These are phyloP conservation scores for Verticillium nubilum DNA, from an alignment of 2,329 filamentous ascomycete genomes.

Conservation along the genomic window DNA sequence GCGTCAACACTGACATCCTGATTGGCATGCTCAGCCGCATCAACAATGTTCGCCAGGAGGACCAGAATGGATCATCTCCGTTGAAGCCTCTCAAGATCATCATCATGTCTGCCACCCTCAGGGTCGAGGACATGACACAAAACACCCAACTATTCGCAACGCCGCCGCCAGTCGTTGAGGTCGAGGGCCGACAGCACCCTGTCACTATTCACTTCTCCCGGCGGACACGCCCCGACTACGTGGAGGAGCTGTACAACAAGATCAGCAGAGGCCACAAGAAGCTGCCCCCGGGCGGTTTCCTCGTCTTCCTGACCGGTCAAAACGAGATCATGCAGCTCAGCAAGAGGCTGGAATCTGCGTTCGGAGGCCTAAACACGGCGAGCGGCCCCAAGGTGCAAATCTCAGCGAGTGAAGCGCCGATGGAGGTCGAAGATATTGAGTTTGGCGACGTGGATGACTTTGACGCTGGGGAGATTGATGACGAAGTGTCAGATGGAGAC, in stretches of 20 bases:
- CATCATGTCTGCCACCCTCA: conserved; percentile 95
- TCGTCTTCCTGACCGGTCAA: conserved; percentile 92
- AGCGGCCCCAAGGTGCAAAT: conserved; percentile 66
- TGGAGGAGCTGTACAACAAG: conserved; percentile 85
- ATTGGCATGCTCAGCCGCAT: conserved; percentile 95
- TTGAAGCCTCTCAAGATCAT: conserved; percentile 82
- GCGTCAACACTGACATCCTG: conserved; percentile 96
- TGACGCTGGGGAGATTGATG: conserved; percentile 55
- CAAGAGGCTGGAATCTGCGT: conserved; percentile 66
- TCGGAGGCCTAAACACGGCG: conserved; percentile 52
- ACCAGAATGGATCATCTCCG: conserved; percentile 62
- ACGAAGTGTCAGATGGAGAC: conserved; percentile 46
- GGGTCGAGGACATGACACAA: conserved; percentile 83
- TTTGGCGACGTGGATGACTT: conserved; percentile 66
- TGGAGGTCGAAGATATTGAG: conserved; percentile 84
- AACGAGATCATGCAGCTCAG: conserved; percentile 85
- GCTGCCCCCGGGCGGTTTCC: conserved; percentile 81
- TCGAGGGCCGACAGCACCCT: conserved; percentile 85
- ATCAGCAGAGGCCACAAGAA: conserved; percentile 84
- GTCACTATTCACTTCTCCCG: conserved; percentile 87
- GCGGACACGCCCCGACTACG: conserved; percentile 78
- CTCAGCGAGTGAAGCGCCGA: conserved; percentile 68
- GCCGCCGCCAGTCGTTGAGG: conserved; percentile 78
- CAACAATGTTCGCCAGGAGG: conserved; percentile 72
- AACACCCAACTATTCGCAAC: conserved; percentile 74